A percentile compares a stretch with the other conserved stretches of the same genome.
Evolutionary conservation across 352 stramenopile genomes (phyloP).

Genomic region (Pythium angustatum): DNA sequence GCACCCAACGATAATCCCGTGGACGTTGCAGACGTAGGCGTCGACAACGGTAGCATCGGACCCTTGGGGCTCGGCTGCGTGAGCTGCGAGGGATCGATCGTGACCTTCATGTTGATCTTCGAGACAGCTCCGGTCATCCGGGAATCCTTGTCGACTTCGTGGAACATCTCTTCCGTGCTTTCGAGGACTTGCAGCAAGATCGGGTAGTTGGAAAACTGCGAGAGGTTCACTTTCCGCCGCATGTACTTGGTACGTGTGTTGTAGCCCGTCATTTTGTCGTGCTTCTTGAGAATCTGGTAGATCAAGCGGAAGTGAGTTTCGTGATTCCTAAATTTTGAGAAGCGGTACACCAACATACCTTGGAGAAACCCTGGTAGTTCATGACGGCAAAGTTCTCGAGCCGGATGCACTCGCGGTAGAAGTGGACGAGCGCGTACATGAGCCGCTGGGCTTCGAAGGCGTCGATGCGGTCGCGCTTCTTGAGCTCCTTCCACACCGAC

Average conservation of each 20-base stretch:
- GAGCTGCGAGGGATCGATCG: conserved; percentile 20
- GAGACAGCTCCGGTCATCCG: conserved; percentile 53
- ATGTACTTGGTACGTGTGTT: conserved; percentile 87
- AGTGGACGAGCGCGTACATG: conserved; percentile 84
- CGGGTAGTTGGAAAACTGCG: conserved; percentile 77
- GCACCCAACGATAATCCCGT: conserved; percentile 26
- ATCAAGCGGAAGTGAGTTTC: neutral
- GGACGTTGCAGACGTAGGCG: conserved; percentile 9
- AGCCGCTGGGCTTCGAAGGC: conserved; percentile 61
- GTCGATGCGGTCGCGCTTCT: conserved; percentile 41
- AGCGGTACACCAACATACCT: conserved; percentile 34
- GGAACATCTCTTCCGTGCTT: conserved; percentile 82
- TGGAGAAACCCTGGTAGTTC: conserved; percentile 87
- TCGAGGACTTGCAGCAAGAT: conserved; percentile 70
- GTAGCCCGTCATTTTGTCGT: conserved; percentile 86
- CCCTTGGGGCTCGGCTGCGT: conserved; percentile 22
- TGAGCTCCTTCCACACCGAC: conserved; percentile 67
- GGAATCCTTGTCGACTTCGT: conserved; percentile 62
- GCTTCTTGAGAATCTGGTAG: conserved; percentile 76
- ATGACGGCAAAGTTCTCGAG: conserved; percentile 85
- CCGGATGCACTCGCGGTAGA: conserved; percentile 78
- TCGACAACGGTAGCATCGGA: conserved; percentile 12
- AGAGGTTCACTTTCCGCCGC: conserved; percentile 78
- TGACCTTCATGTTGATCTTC: conserved; percentile 58
- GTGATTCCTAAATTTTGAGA: conserved; percentile 4